phyloP scores from a whole-genome alignment of 768 basidiomycete species.

The Tylopilus subfusipes region DNA sequence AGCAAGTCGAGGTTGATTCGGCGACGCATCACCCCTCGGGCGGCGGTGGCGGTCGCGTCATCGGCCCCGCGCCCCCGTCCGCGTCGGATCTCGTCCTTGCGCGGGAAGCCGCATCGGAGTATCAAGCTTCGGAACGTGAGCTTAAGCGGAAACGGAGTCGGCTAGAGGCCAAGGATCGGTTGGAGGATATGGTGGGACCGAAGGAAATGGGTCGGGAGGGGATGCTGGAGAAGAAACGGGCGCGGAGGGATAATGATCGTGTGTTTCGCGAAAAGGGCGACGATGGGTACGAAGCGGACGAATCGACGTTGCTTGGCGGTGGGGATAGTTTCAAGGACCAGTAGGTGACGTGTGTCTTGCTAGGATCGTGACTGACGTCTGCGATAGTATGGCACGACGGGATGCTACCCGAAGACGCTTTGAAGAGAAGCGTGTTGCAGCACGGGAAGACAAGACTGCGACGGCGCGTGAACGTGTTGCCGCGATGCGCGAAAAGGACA shows the following conservation, averaged over 20 bases:
- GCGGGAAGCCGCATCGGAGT: constrained; percentile 57
- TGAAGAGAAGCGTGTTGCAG: constrained; percentile 44
- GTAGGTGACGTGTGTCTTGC: constrained; percentile 39
- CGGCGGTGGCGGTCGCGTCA: constrained; percentile 36
- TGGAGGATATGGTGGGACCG: constrained; percentile 81
- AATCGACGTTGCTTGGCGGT: constrained; percentile 76
- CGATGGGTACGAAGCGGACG: constrained; percentile 74
- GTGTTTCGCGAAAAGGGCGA: constrained; percentile 70
- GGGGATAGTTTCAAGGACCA: constrained; percentile 77
- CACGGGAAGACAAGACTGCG: constrained; percentile 48
- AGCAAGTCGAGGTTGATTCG: constrained; percentile 54
- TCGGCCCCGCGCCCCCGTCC: constrained; percentile 68
- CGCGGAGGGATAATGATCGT: constrained; percentile 65
- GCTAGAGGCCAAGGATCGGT: constrained; percentile 58
- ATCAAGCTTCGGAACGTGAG: constrained; percentile 47
- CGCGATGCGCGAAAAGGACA: constrained; percentile 74
- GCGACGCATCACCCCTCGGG: constrained; percentile 35
- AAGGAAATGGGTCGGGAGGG: constrained; percentile 78
- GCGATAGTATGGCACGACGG: constrained; percentile 61
- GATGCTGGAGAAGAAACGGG: constrained; percentile 82
- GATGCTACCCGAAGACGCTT: constrained; percentile 68
- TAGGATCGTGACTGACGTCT: constrained; percentile 4
- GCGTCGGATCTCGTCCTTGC: constrained; percentile 67
- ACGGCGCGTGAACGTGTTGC: constrained; percentile 57
- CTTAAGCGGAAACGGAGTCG: constrained; percentile 67